Evolutionary conservation across 2,329 filamentous ascomycete species (phyloP).

Genomic region (Pyrenophora graminea): DNA sequence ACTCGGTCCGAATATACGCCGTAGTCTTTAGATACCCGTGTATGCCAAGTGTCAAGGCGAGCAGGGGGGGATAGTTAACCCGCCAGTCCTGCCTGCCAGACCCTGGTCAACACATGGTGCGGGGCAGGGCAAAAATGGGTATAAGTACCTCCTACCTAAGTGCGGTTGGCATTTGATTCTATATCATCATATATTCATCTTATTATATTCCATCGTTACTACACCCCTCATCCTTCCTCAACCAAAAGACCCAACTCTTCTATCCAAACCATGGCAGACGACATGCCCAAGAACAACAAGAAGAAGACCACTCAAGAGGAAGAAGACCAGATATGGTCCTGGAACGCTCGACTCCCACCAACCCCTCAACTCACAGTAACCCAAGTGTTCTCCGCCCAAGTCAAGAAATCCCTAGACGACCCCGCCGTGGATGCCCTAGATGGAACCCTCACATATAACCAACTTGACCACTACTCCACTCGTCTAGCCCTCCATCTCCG

Average conservation of each 20-base stretch:
- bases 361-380: background rate
- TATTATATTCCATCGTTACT: too few relatives aligned
- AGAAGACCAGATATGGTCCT: conserved; percentile 4
- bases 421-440: conserved; percentile 5
- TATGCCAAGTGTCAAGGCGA: background rate
- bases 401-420: background rate
- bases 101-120: background rate
- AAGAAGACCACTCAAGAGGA: background rate
- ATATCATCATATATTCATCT: background rate
- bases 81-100: background rate
- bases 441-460: conserved; percentile 2
- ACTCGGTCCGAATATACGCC: background rate
- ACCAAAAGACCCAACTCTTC: background rate
- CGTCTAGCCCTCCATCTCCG: conserved; percentile 1
- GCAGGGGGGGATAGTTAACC: background rate
- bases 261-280: background rate
- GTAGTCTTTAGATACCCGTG: background rate
- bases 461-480: conserved; percentile 4
- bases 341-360: conserved; percentile 2
- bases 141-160: background rate
- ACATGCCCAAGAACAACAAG: background rate
- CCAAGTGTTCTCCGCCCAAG: conserved; percentile 2
- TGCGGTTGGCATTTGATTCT: background rate
- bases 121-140: background rate
- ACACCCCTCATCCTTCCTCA: too few relatives aligned